Evolutionary conservation across 2,329 filamentous ascomycete genomes (phyloP).

Genomic region (Neoascochyta sp.): DNA sequence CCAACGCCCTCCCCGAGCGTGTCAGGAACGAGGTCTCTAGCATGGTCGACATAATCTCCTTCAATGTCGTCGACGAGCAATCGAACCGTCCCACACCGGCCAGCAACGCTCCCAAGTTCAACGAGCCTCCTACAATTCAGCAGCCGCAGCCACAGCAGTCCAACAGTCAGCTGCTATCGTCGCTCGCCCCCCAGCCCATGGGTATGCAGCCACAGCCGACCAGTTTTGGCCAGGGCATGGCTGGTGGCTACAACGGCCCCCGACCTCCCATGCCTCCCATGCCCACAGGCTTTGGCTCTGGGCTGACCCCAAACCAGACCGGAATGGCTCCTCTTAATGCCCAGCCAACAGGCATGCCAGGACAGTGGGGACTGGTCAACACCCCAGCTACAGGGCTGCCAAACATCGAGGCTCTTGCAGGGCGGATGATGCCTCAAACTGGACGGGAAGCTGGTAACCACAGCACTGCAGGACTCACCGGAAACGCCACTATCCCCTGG

Average conservation of each 20-base stretch:
- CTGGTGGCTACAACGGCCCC: constrained; percentile 75
- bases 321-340: constrained; percentile 69
- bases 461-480: constrained; percentile 80
- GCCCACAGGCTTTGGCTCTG: constrained; percentile 54
- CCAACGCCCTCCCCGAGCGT: constrained; percentile 70
- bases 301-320: constrained; percentile 58
- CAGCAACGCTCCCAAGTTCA: constrained; percentile 69
- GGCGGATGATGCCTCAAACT: constrained; percentile 95
- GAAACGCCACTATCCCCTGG: constrained; percentile 96
- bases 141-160: constrained; percentile 62
- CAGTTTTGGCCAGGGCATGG: constrained; percentile 63
- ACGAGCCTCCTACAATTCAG: constrained; percentile 52
- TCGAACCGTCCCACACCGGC: constrained; percentile 48
- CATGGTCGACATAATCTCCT: constrained; percentile 99
- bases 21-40: constrained; percentile 96
- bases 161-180: constrained; percentile 58
- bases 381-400: constrained; percentile 83
- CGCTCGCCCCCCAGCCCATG: constrained; percentile 50
- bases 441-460: constrained; percentile 78
- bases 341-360: constrained; percentile 89
- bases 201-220: constrained; percentile 46
- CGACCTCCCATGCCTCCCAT: constrained; percentile 76
- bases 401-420: constrained; percentile 88
- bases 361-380: constrained; percentile 98
- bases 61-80: constrained; percentile 76